Evolutionary conservation across 2,329 filamentous ascomycete genomes (phyloP), one percentile per base, ranked within the genome.

Genomic region (Fusarium illudens): DNA sequence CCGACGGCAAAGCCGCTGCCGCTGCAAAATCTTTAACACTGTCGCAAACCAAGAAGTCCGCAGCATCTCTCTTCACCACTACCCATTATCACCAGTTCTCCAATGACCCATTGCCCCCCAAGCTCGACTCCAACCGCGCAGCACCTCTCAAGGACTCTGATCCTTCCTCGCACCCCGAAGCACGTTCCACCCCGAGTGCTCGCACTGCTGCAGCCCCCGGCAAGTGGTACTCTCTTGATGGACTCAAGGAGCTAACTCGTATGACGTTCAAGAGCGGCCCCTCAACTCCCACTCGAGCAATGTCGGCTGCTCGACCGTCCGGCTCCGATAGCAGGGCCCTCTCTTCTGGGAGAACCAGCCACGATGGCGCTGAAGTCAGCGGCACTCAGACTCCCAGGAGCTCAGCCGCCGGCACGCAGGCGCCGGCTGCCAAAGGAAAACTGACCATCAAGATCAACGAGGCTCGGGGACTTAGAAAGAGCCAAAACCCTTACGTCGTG

Each of bases 401-500:
- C 51, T 79, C 85, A 12, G 68, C 78, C 37, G 68, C 78, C 37
- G 87, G 86, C 20, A 86, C 89, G 7, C 88, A 91, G 25, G 88
- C 91, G 6, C 89, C 90, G 10, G 83, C 89, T 20, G 86, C 93
- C 20, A 95, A 93, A 78, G 96, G 96, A 61, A 97, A 96, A 79
- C 84, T 99, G 59, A 92, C 90, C 32, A 92, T 99, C 73, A 94
- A 92, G 76, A 96, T 99, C 57, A 85, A 90, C 52, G 93, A 97
- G 78, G 96, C 92, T 49, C 87, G 93, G 73, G 93, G 92, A 10
- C 81, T 99, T 54, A 87, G 91, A 64, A 92, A 90, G 60, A 93
- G 93, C 76, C 89, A 90, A 62, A 93, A 97, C 74, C 96, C 96
- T 1, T 99, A 99, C 75, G 93, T 97, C 54, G 94, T 99, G 11